phyloP scores from a whole-genome alignment of 441 rosid genomes.

The Lepidium campestre region DNA sequence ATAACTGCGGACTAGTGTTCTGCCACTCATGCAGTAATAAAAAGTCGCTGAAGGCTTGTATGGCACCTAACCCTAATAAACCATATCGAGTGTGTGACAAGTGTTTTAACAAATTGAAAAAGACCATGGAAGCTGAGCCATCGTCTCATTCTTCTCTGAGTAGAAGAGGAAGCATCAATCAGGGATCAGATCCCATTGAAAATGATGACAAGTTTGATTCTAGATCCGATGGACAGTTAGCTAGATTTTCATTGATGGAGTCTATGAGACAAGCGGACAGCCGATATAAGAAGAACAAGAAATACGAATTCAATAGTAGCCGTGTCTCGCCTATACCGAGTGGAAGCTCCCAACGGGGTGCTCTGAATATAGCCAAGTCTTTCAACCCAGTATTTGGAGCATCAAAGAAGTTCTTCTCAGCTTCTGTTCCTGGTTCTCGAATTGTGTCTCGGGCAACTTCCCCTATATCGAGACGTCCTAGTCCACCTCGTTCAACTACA shows the following conservation, averaged over 20 bases:
- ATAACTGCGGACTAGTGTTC: slow-evolving; percentile 88
- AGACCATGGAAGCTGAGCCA: slow-evolving; percentile 60
- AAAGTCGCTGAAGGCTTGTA: slow-evolving; percentile 84
- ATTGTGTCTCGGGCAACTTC: slow-evolving; percentile 96
- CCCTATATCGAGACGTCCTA: slow-evolving; percentile 83
- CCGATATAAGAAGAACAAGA: slow-evolving; percentile 75
- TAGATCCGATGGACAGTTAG: slow-evolving; percentile 66
- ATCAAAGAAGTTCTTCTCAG: slow-evolving; percentile 92
- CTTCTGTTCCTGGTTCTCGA: slow-evolving; percentile 98
- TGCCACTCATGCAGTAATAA: slow-evolving; percentile 90
- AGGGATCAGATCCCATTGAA: slow-evolving; percentile 50
- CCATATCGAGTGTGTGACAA: slow-evolving; percentile 86
- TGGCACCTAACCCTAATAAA: slow-evolving; percentile 95
- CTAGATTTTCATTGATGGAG: slow-evolving; percentile 79
- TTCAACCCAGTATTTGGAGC: slow-evolving; percentile 82
- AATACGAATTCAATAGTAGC: slow-evolving; percentile 76
- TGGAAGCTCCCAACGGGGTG: slow-evolving; percentile 81
- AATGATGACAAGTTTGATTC: slow-evolving; percentile 77
- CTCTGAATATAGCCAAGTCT: slow-evolving; percentile 66
- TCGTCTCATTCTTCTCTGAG: slow-evolving; percentile 59
- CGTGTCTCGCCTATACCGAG: slow-evolving; percentile 87
- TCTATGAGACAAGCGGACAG: slow-evolving; percentile 67
- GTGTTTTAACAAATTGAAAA: slow-evolving; percentile 75
- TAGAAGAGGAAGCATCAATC: slow-evolving; percentile 73
- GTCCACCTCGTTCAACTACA: slow-evolving; percentile 95